These are phyloP conservation scores for Plasmodium vivax DNA, from an alignment of 169 alveolate species.

Conservation along the genomic window DNA sequence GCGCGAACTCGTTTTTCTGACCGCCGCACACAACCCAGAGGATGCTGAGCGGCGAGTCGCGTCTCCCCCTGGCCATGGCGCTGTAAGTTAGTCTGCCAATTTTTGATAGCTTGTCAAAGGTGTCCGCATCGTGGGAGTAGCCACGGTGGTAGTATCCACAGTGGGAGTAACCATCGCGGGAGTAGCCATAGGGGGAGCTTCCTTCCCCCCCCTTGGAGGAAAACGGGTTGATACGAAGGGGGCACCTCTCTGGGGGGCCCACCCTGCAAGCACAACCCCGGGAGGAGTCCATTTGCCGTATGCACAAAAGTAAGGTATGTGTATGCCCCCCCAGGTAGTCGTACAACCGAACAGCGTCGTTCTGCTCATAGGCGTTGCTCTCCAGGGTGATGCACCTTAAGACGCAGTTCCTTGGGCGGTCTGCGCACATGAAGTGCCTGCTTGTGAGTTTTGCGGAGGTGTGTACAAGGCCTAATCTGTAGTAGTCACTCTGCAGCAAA, in stretches of 20 bases:
- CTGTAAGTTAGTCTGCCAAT: slow-evolving; percentile 7
- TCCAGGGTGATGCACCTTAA: slow-evolving; percentile 1
- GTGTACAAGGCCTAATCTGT: background rate
- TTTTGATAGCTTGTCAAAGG: slow-evolving; percentile 10
- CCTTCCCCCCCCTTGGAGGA: background rate
- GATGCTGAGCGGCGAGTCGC: background rate
- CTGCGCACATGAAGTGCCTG: slow-evolving; percentile 2
- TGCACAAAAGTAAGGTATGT: slow-evolving; percentile 42
- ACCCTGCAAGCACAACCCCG: background rate
- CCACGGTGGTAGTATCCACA: background rate
- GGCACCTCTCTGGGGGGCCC: background rate
- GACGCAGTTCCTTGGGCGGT: slow-evolving; percentile 43
- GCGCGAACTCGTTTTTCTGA: slow-evolving; percentile 3
- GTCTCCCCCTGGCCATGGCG: background rate
- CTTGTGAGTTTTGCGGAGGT: background rate
- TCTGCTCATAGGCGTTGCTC: background rate
- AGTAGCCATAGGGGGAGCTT: background rate
- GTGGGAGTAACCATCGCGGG: background rate
- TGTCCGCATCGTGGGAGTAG: background rate
- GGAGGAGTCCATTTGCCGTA: background rate
- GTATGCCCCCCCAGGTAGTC: slow-evolving; percentile 18
- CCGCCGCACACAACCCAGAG: slow-evolving; percentile 28
- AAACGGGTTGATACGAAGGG: background rate
- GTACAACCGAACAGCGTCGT: slow-evolving; percentile 3
- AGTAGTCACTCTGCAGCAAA: slow-evolving; percentile 21